Conservation (phyloP, 257 asterid genomes). For the Paulownia fortunei region DNA sequence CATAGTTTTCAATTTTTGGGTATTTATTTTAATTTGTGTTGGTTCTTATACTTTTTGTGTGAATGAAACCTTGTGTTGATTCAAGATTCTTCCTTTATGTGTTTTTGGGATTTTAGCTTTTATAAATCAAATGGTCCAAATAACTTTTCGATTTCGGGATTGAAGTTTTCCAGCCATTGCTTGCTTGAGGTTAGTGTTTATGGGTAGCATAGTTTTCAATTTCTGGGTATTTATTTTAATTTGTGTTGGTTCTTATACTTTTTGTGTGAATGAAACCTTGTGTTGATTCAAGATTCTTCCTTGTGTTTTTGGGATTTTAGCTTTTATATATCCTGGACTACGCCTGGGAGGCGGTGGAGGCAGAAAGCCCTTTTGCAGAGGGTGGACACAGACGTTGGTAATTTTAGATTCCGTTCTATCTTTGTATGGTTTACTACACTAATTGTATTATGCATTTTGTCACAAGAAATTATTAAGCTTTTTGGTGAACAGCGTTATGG, state of each 20-base stretch:
- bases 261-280: not conserved
- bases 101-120: not conserved
- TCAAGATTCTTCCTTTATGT: too few relatives aligned
- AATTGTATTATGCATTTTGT: not conserved
- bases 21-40: not conserved
- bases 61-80: not conserved
- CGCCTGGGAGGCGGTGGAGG: not conserved
- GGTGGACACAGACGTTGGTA: not conserved
- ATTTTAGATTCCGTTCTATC: not conserved
- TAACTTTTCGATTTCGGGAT: too few relatives aligned
- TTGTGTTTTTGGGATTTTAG: not conserved
- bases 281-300: not conserved
- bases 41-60: not conserved
- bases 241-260: not conserved
- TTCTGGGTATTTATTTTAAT: not conserved
- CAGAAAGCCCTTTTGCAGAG: not conserved
- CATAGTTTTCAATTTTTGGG: not conserved
- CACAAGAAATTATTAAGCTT: too few relatives aligned
- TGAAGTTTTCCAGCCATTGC: not conserved
- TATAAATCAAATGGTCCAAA: too few relatives aligned
- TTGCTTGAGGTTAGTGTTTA: too few relatives aligned
- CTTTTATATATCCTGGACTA: not conserved
- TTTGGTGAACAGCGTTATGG: not conserved
- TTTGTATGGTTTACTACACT: too few relatives aligned
- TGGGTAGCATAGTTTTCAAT: not conserved